Base-by-base conservation (phyloP, 495 filamentous ascomycete species). In the Penicillium maclennaniae region DNA sequence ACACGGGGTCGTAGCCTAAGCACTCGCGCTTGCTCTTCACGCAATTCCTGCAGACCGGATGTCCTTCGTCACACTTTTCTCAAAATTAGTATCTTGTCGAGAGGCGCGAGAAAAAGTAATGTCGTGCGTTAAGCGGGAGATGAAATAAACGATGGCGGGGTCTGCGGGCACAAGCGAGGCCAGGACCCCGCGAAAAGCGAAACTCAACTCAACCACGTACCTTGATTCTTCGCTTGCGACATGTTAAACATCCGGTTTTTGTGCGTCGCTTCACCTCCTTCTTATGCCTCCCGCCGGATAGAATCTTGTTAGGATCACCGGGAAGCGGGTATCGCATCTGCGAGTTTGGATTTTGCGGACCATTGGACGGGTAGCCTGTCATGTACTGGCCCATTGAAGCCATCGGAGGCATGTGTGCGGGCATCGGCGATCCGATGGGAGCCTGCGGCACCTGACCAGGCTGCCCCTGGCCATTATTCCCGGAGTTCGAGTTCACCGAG, bases 191-290 rank as follows among this genome's bases (percentile, higher is more conserved):
- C 70, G 69, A 65, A 54, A 34, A 55, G 53, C 51, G 45, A 73
- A 69, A 63, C 56, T 57, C 60, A 65, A 68, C 59, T 59, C 63
- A 67, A 65, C 54, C 45, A 84, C 87, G 66, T 81, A 97, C 93
- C 92, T 98, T 98, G 75, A 98, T 97, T 71, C 93, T 82, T 62
- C 93, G 84, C 70, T 97, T 97, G 56, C 93, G 84, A 79, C 93
- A 98, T 31, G 93, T 98, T 70, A 97, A 73, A 71, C 93, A 98
- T 14, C 93, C 93, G 5, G 93, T 97, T 78, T 98, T 98, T 39
- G 93, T 98, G 62, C 93, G 83, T 62, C 93, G 84, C 79, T 98
- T 97, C 69, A 98, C 96, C 75, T 98, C 93, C 80, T 97, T 97
- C 76, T 97, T 97, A 71, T 95, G 89, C 56, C 91, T 80, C 31